Base-by-base conservation (phyloP, 306 rosid genomes). In the Acmispon strigosus region DNA sequence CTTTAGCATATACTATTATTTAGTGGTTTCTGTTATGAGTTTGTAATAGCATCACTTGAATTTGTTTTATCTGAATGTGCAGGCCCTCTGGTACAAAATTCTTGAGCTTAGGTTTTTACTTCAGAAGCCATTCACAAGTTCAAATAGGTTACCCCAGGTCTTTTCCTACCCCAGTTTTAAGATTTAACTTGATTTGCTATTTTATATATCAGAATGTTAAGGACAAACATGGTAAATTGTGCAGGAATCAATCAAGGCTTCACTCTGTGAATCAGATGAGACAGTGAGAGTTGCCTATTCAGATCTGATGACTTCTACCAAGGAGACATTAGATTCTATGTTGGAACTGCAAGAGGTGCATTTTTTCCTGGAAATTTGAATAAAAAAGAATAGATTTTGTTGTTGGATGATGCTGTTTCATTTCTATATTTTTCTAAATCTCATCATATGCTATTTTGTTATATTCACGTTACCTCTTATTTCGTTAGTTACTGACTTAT, bases 91-190 rank as follows among this genome's bases (percentile, higher is more conserved):
- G 98, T 90, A 88, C 86, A 90, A 86, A 83, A 84, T 87, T 80
- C 94, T 93, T 22, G 98, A 88, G 84, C 78, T 93, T 52, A 85
- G 97, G 55, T 81, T 90, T 80, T 76, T 88, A 70, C 88, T 90
- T 80, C 98, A 93, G 83, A 93, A 88, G 73, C 84, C 88, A 10
- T 90, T 85, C 83, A 85, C 92, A 51, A 83, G 66, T 80, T 88
- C 98, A 80, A 90, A 93, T 80, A 81, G 97, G 87, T 79, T 93
- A 70, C 98, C 98, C 20, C 86, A 90, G 96, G 96, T 87, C 22
- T 42, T 76, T 80, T 63, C 18, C 69, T 78, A 58, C 64, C 62
- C 37, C 37, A 22, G 34, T 62, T 29, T 50, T 57, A 49, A 32
- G 62, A 49, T 42, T 42, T 10, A 27, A 44, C 52, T 19, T n/a